Base-by-base conservation (phyloP, 169 alveolate genomes). In the Plasmodium fragile region DNA sequence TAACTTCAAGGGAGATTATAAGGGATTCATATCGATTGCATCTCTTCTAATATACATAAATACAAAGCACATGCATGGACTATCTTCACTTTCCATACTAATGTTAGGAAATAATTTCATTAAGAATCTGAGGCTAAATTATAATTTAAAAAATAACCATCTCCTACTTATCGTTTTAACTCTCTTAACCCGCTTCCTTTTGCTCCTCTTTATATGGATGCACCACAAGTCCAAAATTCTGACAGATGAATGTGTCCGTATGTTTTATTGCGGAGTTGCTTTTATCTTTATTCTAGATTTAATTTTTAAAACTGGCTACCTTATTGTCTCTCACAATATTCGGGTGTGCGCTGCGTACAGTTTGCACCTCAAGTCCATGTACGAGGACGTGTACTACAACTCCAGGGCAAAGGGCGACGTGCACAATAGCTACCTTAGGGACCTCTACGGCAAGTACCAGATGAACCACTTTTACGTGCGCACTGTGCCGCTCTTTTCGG, bases 1-100 rank as follows among this genome's bases (percentile, higher is more conserved):
- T 16, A 52, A 25, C 11, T 73, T 85, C 30, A 85, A 85, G 55
- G 93, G 93, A 49, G 93, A 85, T 34, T 73, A 85, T 39, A 85
- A 85, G 53, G 93, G 93, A 34, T 85, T 85, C 69, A 85, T 85
- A 30, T 85, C 93, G 4, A 85, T 85, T 28, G 93, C 93, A 0
- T 85, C 93, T 11, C 80, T 85, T 28, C 34, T 85, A 11, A 85
- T 85, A 25, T 85, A 85, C 65, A 85, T 85, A 4, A 85, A 85
- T 43, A 85, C 93, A 85, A 85, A 85, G 43, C 52, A 85, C 39
- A 85, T 85, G 93, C 93, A 85, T 43, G 93, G 93, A 13, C 65
- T 85, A 53, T 52, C 73, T 5, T 85, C 93, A 4, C 55, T 85
- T 13, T 85, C 93, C 13, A 85, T 36, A 6, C 69, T 85, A 41